Percentiles rank a stretch among this genome's conserved stretches.
Conservation (phyloP, 805 yeast species). For the Lipomyces anomalus region DNA sequence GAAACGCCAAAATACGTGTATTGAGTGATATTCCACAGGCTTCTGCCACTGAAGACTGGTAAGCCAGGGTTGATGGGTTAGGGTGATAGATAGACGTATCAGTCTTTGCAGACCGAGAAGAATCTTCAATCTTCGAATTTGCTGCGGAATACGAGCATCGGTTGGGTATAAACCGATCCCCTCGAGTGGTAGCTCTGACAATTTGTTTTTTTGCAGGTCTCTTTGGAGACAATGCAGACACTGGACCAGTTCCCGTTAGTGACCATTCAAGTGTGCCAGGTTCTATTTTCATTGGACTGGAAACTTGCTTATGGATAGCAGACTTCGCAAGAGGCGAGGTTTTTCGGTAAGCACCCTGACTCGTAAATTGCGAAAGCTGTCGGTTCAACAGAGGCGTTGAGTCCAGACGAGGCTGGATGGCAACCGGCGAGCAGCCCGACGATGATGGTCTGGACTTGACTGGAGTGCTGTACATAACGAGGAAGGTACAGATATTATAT, state of each 20-base stretch:
- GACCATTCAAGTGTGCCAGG: slow-evolving; percentile 40
- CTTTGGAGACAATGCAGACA: slow-evolving; percentile 31
- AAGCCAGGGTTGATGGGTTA: slow-evolving; percentile 11
- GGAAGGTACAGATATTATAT: slow-evolving; percentile 3
- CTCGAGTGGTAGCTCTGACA: slow-evolving; percentile 25
- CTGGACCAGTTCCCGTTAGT: slow-evolving; percentile 34
- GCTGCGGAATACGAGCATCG: slow-evolving; percentile 47
- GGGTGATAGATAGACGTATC: slow-evolving; percentile 1
- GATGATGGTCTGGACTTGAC: slow-evolving; percentile 20
- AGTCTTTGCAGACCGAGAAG: slow-evolving; percentile 38
- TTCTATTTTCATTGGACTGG: slow-evolving; percentile 45
- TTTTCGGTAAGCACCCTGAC: not conserved
- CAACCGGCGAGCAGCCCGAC: slow-evolving; percentile 22
- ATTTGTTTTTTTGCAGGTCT: slow-evolving; percentile 25
- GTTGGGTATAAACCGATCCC: slow-evolving; percentile 60
- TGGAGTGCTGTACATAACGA: slow-evolving; percentile 25
- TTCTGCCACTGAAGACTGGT: slow-evolving; percentile 60
- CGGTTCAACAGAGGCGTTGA: slow-evolving; percentile 17
- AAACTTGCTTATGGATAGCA: slow-evolving; percentile 18
- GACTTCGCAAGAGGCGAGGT: slow-evolving; percentile 12
- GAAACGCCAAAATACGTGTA: slow-evolving; percentile 76
- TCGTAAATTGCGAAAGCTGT: slow-evolving; percentile 7
- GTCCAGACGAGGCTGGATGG: slow-evolving; percentile 25
- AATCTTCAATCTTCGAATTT: slow-evolving; percentile 36
- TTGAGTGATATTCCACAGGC: slow-evolving; percentile 88